Base-by-base conservation (phyloP, 352 stramenopile genomes). In the Phytophthora europaea region DNA sequence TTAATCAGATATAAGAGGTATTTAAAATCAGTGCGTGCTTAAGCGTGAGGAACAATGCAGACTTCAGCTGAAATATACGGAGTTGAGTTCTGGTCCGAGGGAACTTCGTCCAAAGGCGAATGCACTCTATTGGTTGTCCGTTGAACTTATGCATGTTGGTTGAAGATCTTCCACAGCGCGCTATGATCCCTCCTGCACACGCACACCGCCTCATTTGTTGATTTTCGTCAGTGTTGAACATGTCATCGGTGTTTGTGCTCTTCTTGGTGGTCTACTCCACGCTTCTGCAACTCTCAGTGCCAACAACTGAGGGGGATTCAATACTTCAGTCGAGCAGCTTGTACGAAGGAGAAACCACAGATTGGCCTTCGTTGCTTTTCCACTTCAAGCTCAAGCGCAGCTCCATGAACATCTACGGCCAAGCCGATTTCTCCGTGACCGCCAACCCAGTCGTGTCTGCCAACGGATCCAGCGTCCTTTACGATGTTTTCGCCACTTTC, bases 401-500 rank as follows among this genome's bases (percentile, higher is more conserved):
- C 45, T 26, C 45, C 45, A 52, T 52, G n/a, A 23, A 26, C 45
- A 52, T 52, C 8, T 52, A 52, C 45, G 45, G 45, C n/a, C 45
- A 52, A 13, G 45, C 26, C 6, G n/a, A 23, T 15, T 52, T 52
- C 16, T 52, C n/a, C 45, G n/a, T 52, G 6, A 28, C 26, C n/a
- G 45, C 45, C 3, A 52, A 52, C n/a, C 45, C 45, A 10, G 18
- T 26, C n/a, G 6, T 52, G n/a, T 13, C 8, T 52, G 45, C 45
- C 18, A 34, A 50, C 33, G 26, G 40, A 34, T n/a, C 22, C 23
- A 60, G 34, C 13, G 60, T 83, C 20, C 38, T 65, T 7, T 85
- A 77, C 58, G 52, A 81, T 45, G 55, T 52, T 4, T 70, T 67
- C 40, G 38, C 63, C 8, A 33, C 54, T 0, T 71, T 77, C 20